phyloP scores from a whole-genome alignment of 2,329 filamentous ascomycete genomes.

The Aspergillus awamori region DNA sequence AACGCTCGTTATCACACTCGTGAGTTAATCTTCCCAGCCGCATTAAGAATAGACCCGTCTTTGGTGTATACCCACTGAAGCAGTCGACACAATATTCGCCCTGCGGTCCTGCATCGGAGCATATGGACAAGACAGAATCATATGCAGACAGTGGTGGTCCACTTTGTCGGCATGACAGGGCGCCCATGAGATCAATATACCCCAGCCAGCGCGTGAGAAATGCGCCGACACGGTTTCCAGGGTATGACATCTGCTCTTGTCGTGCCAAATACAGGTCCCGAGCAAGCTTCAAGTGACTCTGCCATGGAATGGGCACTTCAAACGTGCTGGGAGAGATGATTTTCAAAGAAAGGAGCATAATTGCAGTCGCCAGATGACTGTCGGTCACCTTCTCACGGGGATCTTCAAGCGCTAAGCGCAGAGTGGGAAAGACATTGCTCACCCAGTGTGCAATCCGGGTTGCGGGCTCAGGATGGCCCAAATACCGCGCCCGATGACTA shows the following conservation, averaged over 20 bases:
- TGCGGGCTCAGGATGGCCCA: slow-evolving; percentile 72
- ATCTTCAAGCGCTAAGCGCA: slow-evolving; percentile 68
- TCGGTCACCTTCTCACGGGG: slow-evolving; percentile 67
- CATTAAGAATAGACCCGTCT: slow-evolving; percentile 70
- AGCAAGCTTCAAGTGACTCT: slow-evolving; percentile 74
- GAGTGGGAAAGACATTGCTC: slow-evolving; percentile 66
- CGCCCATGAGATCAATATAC: slow-evolving; percentile 79
- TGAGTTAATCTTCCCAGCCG: slow-evolving; percentile 72
- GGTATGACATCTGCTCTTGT: slow-evolving; percentile 59
- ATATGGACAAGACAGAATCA: slow-evolving; percentile 47
- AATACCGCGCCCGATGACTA: slow-evolving; percentile 75
- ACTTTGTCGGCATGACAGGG: slow-evolving; percentile 63
- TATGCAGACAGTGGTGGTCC: slow-evolving; percentile 57
- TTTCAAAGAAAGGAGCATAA: slow-evolving; percentile 82
- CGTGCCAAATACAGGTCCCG: slow-evolving; percentile 73
- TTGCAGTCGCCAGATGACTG: slow-evolving; percentile 75
- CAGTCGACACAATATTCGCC: slow-evolving; percentile 75
- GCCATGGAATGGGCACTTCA: slow-evolving; percentile 79
- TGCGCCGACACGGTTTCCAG: slow-evolving; percentile 62
- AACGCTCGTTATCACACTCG: slow-evolving; percentile 67
- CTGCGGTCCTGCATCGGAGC: slow-evolving; percentile 57
- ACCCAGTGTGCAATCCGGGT: slow-evolving; percentile 82
- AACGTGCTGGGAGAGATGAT: slow-evolving; percentile 82
- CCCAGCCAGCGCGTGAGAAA: slow-evolving; percentile 83
- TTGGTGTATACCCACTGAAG: slow-evolving; percentile 75